A percentile compares a stretch with the other conserved stretches of the same genome.
Conservation (phyloP, 2,329 filamentous ascomycete genomes). For the Hypoxylon sp. region DNA sequence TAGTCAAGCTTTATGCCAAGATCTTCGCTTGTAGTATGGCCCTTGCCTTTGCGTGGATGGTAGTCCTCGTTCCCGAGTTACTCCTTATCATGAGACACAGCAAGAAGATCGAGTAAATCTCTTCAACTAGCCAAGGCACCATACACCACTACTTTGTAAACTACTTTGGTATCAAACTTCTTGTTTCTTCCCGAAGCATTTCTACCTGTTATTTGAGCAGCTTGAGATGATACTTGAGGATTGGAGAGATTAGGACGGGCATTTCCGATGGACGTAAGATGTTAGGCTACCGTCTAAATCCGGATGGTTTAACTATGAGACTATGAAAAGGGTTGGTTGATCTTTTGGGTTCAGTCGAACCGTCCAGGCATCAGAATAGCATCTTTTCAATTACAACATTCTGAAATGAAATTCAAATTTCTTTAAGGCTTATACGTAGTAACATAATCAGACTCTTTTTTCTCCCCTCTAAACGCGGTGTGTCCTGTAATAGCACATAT, state of each 20-base stretch:
- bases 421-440: background rate
- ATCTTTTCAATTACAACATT: constrained; percentile 29
- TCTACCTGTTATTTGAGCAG: background rate
- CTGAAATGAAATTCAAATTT: constrained; percentile 14
- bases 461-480: background rate
- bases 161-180: constrained; percentile 7
- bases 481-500: background rate
- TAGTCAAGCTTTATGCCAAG: constrained; percentile 83
- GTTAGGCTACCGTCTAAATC: constrained; percentile 9
- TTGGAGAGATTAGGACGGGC: constrained; percentile 6
- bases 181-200: background rate
- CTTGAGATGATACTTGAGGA: background rate
- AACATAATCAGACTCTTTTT: background rate
- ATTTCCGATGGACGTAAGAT: constrained; percentile 8
- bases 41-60: constrained; percentile 60
- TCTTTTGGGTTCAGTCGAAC: constrained; percentile 38
- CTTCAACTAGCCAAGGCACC: background rate
- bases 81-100: constrained; percentile 56
- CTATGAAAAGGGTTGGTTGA: constrained; percentile 30
- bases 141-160: background rate
- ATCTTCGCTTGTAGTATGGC: constrained; percentile 68
- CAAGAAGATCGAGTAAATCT: constrained; percentile 44
- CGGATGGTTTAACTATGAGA: constrained; percentile 16
- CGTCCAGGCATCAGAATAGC: constrained; percentile 31
- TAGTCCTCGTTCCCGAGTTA: constrained; percentile 65